Percentiles rank a stretch among this genome's conserved stretches.
Evolutionary conservation across 164 flowering plant genomes (phyloP).

Genomic region (Platanus orientalis): DNA sequence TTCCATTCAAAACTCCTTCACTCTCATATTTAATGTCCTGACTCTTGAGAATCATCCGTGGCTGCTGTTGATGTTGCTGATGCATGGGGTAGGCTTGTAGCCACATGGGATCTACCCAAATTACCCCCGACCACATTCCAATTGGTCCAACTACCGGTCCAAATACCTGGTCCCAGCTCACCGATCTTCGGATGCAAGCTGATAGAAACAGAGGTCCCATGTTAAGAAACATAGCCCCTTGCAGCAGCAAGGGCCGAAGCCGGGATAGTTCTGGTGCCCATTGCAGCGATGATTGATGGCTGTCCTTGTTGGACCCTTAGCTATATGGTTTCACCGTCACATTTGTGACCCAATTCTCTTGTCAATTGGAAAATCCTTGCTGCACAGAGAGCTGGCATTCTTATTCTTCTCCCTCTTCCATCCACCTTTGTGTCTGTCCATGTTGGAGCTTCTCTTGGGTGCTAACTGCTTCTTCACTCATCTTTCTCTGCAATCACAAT

Average conservation of each 20-base stretch:
- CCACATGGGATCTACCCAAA: too few relatives aligned
- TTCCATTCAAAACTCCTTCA: too few relatives aligned
- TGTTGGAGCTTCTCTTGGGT: slow-evolving; percentile 78
- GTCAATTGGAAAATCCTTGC: slow-evolving; percentile 83
- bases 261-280: slow-evolving; percentile 77
- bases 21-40: too few relatives aligned
- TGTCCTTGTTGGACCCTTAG: slow-evolving; percentile 80
- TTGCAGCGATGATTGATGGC: slow-evolving; percentile 77
- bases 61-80: too few relatives aligned
- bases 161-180: too few relatives aligned
- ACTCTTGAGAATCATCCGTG: too few relatives aligned
- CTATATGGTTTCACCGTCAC: slow-evolving; percentile 87
- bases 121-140: too few relatives aligned
- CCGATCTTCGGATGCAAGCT: too few relatives aligned
- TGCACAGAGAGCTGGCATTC: slow-evolving; percentile 92
- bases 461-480: slow-evolving; percentile 56
- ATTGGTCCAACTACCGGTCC: too few relatives aligned
- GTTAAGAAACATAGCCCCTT: slow-evolving; percentile 48
- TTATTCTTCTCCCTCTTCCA: slow-evolving; percentile 73
- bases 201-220: too few relatives aligned
- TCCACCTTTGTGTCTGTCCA: slow-evolving; percentile 87
- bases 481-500: slow-evolving; percentile 56
- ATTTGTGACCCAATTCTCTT: slow-evolving; percentile 79
- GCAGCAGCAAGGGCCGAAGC: slow-evolving; percentile 70
- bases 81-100: too few relatives aligned